phyloP scores from a whole-genome alignment of 2,329 filamentous ascomycete genomes.

The Chaetothyriales sp. region DNA sequence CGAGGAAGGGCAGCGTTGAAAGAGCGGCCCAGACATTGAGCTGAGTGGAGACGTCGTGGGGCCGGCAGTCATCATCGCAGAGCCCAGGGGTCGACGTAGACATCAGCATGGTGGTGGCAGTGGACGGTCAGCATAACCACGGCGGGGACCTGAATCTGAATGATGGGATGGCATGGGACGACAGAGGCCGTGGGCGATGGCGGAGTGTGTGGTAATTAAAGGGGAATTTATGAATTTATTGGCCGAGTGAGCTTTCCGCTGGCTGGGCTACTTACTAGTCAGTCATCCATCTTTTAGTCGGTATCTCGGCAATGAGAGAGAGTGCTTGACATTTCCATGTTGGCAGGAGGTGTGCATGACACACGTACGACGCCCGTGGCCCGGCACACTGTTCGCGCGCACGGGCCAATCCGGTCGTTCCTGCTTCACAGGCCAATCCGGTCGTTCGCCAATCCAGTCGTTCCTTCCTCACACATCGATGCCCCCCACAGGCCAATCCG shows the following conservation, averaged over 20 bases:
- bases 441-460: too few species aligned
- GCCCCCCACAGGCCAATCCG: neutral
- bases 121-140: neutral
- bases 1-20: conserved; percentile 53
- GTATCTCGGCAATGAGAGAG: neutral
- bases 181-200: neutral
- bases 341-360: neutral
- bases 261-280: neutral
- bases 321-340: neutral
- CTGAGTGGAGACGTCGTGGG: conserved; percentile 4
- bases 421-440: too few species aligned
- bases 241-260: neutral
- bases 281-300: neutral
- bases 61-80: neutral
- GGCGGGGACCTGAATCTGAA: neutral
- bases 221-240: too few species aligned
- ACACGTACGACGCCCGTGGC: neutral
- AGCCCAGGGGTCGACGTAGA: neutral
- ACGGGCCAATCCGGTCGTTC: neutral
- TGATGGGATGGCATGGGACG: neutral
- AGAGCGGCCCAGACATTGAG: conserved; percentile 30
- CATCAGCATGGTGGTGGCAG: neutral
- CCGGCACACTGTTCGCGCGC: too few species aligned
- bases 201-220: too few species aligned
- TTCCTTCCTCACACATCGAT: too few species aligned